Evolutionary conservation across 2,329 filamentous ascomycete genomes (phyloP).

Genomic region (Scedosporium boydii): DNA sequence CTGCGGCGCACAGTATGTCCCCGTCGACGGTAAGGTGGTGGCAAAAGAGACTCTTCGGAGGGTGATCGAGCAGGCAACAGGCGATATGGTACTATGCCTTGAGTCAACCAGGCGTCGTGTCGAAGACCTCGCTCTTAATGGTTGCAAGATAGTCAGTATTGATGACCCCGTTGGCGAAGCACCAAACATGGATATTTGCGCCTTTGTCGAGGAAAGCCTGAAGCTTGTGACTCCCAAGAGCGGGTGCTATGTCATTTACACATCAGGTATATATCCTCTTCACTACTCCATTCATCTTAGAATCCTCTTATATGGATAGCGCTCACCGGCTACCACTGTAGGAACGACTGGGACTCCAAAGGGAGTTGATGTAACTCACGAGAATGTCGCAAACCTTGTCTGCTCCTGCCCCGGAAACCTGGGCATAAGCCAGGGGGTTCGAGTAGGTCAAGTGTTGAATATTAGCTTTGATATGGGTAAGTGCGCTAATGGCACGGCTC

Average conservation of each 20-base stretch:
- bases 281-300: not conserved
- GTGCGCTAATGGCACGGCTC: constrained; percentile 12
- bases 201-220: constrained; percentile 12
- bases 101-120: constrained; percentile 25
- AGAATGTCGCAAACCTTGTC: constrained; percentile 44
- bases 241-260: constrained; percentile 43
- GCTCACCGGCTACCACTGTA: constrained; percentile 14
- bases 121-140: constrained; percentile 11
- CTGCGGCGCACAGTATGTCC: constrained; percentile 49
- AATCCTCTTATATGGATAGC: not conserved
- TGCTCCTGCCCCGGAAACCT: constrained; percentile 40
- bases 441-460: constrained; percentile 46
- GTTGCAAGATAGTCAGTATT: constrained; percentile 17
- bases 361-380: constrained; percentile 47
- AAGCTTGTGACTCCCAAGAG: constrained; percentile 24
- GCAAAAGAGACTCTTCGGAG: constrained; percentile 36
- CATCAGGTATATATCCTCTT: constrained; percentile 31
- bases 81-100: constrained; percentile 35
- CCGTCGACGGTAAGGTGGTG: constrained; percentile 46
- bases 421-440: constrained; percentile 36
- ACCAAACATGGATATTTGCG: not conserved
- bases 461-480: constrained; percentile 54
- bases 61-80: constrained; percentile 36
- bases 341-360: constrained; percentile 48
- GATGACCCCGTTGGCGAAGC: constrained; percentile 13